Base-by-base conservation (phyloP, 2,329 filamentous ascomycete species). In the Claviceps spartinae region DNA sequence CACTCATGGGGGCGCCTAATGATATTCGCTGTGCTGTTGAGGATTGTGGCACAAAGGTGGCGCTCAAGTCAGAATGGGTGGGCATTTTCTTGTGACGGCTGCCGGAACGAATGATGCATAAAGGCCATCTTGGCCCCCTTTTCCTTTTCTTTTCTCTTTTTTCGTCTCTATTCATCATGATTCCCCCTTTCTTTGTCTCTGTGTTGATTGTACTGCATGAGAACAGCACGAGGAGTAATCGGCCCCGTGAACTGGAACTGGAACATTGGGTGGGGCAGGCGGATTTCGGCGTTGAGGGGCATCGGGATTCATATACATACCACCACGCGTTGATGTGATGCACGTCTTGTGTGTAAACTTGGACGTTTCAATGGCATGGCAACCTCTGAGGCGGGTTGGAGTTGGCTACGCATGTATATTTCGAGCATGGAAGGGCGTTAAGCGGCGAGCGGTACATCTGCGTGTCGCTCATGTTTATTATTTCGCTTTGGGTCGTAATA, bases 11-110 rank as follows among this genome's bases (percentile, higher is more conserved):
- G 24, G 49, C 58, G 11, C 47, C 56, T 2, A 60, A 51, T 45
- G 67, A 77, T 51, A 56, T 77, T 2, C 58, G 72, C 4, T 84
- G 81, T 57, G 74, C 74, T 0, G 79, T 83, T 0, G 77, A 80
- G 0, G 73, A 67, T 37, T 84, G 81, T 61, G 61, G 70, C 1
- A 70, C 71, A 1, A 79, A 80, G 37, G 75, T 81, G 3, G 67
- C 66, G 16, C 59, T 61, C 18, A 83, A 83, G 63, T 63, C 66
- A 2, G 72, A 76, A 47, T 84, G 81, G 81, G 73, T 83, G 16
- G 81, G 81, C 11, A 73, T 83, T 40, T 83, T 77, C 62, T 62
- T 79, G 46, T 79, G 26, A 54, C 20, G 38, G 2, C 22, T 8
- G 34, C 20, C n/a, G 41, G 37, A 46, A 54, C n/a, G 16, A 16